Percentiles rank a stretch among this genome's conserved stretches.
phyloP scores from a whole-genome alignment of 345 rosid genomes.

The Hibiscus trionum region DNA sequence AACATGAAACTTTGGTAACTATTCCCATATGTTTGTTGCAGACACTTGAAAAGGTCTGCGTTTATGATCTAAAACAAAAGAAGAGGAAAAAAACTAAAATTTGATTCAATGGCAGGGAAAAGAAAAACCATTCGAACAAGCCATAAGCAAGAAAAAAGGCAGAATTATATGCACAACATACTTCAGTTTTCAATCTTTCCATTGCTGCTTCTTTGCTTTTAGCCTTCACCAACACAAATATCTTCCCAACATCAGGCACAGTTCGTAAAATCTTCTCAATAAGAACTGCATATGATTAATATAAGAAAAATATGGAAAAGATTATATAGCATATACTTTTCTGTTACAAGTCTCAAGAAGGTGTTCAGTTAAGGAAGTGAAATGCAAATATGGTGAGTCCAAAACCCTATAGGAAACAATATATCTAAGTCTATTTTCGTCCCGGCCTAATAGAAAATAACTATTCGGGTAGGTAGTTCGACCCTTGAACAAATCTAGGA shows the following conservation, averaged over 20 bases:
- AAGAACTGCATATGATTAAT: constrained; percentile 37
- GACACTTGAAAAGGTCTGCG: constrained; percentile 72
- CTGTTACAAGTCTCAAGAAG: no score
- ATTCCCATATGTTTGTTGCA: constrained; percentile 63
- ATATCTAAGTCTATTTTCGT: no score
- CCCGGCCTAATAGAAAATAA: no score
- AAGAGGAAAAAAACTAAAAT: constrained; percentile 10
- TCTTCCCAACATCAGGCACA: constrained; percentile 80
- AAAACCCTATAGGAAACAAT: background rate
- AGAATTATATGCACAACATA: constrained; percentile 17
- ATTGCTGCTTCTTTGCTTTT: constrained; percentile 64
- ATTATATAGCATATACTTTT: no score
- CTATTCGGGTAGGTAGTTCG: no score
- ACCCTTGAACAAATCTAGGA: no score
- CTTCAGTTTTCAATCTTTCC: constrained; percentile 69
- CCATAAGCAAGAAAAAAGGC: no score
- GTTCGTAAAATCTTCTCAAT: constrained; percentile 85
- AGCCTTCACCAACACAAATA: constrained; percentile 77
- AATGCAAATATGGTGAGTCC: background rate
- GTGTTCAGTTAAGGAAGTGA: background rate
- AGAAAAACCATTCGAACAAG: background rate
- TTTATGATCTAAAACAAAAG: constrained; percentile 45
- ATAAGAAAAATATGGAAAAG: background rate
- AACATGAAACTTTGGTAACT: constrained; percentile 70
- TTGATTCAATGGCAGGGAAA: background rate